Conservation (phyloP, 345 rosid species). For the Salix suchowensis region DNA sequence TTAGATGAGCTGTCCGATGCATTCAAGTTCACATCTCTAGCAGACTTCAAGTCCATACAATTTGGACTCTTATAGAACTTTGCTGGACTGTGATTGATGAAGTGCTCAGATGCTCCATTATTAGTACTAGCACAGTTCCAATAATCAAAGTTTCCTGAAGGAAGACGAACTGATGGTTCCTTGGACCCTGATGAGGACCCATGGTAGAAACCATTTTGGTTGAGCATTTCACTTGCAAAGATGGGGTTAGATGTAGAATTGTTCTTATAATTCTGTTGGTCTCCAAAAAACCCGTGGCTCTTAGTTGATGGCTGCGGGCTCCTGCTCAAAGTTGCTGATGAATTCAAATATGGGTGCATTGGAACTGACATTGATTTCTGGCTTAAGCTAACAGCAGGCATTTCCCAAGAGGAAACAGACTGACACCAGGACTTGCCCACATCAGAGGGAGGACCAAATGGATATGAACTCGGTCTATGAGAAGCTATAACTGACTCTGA, state of each 20-base stretch:
- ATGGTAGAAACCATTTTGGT: slow-evolving; percentile 44
- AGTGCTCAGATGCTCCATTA: slow-evolving; percentile 25
- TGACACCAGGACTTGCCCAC: slow-evolving; percentile 48
- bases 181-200: slow-evolving; percentile 56
- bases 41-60: slow-evolving; percentile 28
- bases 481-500: slow-evolving; percentile 48
- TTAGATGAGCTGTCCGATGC: slow-evolving; percentile 32
- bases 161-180: slow-evolving; percentile 25
- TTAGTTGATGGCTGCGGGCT: slow-evolving; percentile 41
- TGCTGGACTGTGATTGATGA: slow-evolving; percentile 21
- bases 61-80: slow-evolving; percentile 29
- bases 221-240: slow-evolving; percentile 41
- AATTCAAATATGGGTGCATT: slow-evolving; percentile 41
- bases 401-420: slow-evolving; percentile 55
- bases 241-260: slow-evolving; percentile 40
- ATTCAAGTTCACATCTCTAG: slow-evolving; percentile 49
- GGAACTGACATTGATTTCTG: slow-evolving; percentile 54
- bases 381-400: slow-evolving; percentile 42
- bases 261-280: slow-evolving; percentile 41
- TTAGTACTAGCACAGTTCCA: slow-evolving; percentile 28
- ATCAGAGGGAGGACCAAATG: slow-evolving; percentile 36
- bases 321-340: slow-evolving; percentile 42
- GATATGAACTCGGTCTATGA: slow-evolving; percentile 35
- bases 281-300: slow-evolving; percentile 52
- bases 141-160: slow-evolving; percentile 27